phyloP scores from a whole-genome alignment of 306 rosid genomes.

The Cyamopsis tetragonoloba region DNA sequence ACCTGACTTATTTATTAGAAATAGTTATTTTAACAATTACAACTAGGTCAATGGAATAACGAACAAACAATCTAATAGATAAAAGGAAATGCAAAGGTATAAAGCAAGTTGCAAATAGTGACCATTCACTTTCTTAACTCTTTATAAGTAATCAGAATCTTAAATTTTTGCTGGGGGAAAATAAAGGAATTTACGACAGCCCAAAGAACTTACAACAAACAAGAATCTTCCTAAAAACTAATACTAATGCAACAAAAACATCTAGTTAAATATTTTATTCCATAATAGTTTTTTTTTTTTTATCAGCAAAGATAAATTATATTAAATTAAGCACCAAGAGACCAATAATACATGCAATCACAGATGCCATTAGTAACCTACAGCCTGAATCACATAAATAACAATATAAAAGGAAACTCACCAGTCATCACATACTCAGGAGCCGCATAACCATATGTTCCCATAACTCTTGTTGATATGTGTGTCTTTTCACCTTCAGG shows the following conservation, averaged over 20 bases:
- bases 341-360: not conserved
- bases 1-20: not conserved
- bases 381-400: not conserved
- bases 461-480: slow-evolving; percentile 94
- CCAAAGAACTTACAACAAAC: not conserved
- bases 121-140: not conserved
- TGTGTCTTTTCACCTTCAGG: slow-evolving; percentile 95
- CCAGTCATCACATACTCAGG: slow-evolving; percentile 99
- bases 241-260: not conserved
- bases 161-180: not conserved
- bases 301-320: too few species aligned
- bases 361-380: not conserved
- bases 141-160: not conserved
- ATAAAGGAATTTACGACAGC: not conserved
- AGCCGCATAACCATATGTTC: slow-evolving; percentile 94
- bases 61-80: not conserved
- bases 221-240: not conserved
- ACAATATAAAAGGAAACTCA: slow-evolving; percentile 41
- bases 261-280: not conserved
- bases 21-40: not conserved
- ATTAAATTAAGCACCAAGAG: not conserved
- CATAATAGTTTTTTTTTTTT: too few species aligned
- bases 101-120: not conserved
- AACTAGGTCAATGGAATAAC: not conserved
- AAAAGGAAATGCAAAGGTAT: not conserved